Evolutionary conservation across 345 rosid species (phyloP), one percentile per base, ranked within the genome.

Genomic region (Aquilaria malaccensis): DNA sequence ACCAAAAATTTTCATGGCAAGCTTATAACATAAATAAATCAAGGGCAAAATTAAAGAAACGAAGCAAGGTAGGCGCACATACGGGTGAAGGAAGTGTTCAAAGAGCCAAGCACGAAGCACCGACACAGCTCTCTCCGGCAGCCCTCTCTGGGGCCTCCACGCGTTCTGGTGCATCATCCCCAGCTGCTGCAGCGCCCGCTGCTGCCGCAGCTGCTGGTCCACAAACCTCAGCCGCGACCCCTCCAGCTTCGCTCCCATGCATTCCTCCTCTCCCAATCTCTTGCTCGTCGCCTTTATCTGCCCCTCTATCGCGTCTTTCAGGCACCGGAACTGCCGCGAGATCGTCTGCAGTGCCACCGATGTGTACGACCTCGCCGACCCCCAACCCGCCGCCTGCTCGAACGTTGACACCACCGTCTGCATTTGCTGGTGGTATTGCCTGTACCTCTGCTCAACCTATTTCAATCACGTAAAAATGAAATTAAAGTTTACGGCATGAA

Each of bases 21-120:
- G 22, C 22, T 22, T 22, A 22, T 22, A 22, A 22, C 22, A 22
- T 22, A 22, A 22, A 22, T 22, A 22, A 22, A 22, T 22, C 22
- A 22, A 37, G 43, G 43, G 31, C 37, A 56, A 2, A 50, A 22
- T 22, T 22, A 22, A 4, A 7, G 2, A 53, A 49, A 4, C 15
- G 10, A n/a, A 58, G 46, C 50, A 30, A 32, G 61, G 47, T 0
- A 47, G 55, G 30, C 14, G 11, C 31, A 58, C 85, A 60, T 78
- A 89, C 96, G 96, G 96, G 76, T 86, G 94, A 59, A 86, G 96
- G 67, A 89, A 89, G 70, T 89, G 91, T 61, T 89, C 85, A 33
- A 89, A 89, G 61, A 89, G 94, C 96, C 96, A 89, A 71, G 89
- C 76, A 0, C 96, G 91, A 10, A 89, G 94, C 54, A 81, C 66